Percentiles rank a stretch among this genome's conserved stretches.
Conservation (phyloP, 768 basidiomycete genomes). For the Lactarius sanguifluus region DNA sequence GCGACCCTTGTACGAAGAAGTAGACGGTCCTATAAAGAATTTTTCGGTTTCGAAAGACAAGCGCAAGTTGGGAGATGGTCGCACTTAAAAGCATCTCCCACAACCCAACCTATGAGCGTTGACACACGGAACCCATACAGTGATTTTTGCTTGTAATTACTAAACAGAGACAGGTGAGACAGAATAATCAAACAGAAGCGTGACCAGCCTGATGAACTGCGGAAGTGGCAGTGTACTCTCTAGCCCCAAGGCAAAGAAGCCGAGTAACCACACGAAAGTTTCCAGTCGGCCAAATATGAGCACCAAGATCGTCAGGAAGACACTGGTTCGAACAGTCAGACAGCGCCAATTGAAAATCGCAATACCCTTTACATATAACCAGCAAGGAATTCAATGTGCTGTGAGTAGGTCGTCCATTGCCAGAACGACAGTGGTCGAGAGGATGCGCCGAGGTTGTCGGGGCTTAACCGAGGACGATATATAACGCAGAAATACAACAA, state of each 20-base stretch:
- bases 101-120: conserved; percentile 79
- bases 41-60: neutral
- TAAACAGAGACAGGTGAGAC: conserved; percentile 35
- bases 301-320: conserved; percentile 71
- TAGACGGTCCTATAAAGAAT: conserved; percentile 58
- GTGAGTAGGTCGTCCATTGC: conserved; percentile 79
- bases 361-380: conserved; percentile 59
- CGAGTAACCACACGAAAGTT: conserved; percentile 60
- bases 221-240: conserved; percentile 88
- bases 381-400: conserved; percentile 81
- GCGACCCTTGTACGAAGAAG: conserved; percentile 71
- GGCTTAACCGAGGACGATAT: conserved; percentile 60
- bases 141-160: conserved; percentile 77
- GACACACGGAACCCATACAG: conserved; percentile 84
- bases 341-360: neutral
- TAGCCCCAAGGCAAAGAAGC: conserved; percentile 76
- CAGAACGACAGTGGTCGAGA: conserved; percentile 73
- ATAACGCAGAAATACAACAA: conserved; percentile 79
- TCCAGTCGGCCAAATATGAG: conserved; percentile 69
- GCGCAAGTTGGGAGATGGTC: conserved; percentile 28
- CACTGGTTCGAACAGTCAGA: conserved; percentile 35
- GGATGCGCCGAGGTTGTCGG: conserved; percentile 59
- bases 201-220: conserved; percentile 67
- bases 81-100: conserved; percentile 85
- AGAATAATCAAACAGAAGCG: conserved; percentile 14